Evolutionary conservation across 331 rosid species (phyloP), one percentile per base, ranked within the genome.

Genomic region (Phaseolus coccineus): DNA sequence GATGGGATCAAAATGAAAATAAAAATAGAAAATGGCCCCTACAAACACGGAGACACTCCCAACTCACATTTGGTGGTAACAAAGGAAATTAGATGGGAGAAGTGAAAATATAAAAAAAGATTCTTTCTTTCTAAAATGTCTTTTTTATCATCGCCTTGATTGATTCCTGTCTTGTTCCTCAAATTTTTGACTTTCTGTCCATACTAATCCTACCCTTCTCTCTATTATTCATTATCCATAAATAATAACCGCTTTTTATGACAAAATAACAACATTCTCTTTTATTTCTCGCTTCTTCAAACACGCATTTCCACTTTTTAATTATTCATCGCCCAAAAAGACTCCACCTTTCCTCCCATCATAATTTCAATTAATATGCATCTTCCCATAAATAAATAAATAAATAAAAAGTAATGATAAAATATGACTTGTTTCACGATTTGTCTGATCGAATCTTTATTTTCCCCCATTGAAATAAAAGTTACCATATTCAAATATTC

Each of bases 161-260:
- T 81, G 52, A 51, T 78, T 69, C 69, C 16, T 25, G 10, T 65
- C 15, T 55, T 63, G 28, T 33, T 63, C 61, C 80, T 50, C 71
- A 13, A 56, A 7, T 81, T 75, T 50, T 80, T 76, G 62, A 76
- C 84, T 82, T 71, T 80, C 42, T 69, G 81, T 69, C 84, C 75
- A 57, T 64, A 68, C 56, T 63, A 15, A 74, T 71, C 64, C 62
- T 31, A 52, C 3, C 74, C 55, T 59, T 12, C 76, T 56, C 33
- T 31, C 15, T 53, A 28, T 51, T 65, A 61, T 59, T 72, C 65
- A 82, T 69, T 61, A 39, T 47, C 76, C 63, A 42, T 52, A 48
- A 51, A 55, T n/a, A 64, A 55, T 69, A 25, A 42, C 13, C 46
- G 53, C 82, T 64, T 72, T 63, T 70, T 4, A 16, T 3, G 40